Conservation (phyloP, 2,329 filamentous ascomycete genomes). For the Nakataea oryzae region DNA sequence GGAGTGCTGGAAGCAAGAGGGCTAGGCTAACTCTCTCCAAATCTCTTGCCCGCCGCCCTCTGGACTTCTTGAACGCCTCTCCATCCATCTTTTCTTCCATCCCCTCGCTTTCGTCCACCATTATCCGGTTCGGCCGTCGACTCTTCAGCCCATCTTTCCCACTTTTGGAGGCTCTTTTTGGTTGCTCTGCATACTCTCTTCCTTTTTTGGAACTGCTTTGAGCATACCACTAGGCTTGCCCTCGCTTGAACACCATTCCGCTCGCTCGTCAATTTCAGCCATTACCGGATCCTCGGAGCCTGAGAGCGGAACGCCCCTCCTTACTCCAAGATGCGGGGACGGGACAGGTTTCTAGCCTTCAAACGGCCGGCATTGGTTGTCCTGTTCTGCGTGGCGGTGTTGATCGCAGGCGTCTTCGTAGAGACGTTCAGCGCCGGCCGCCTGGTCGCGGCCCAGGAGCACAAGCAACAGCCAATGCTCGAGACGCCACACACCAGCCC, state of each 20-base stretch:
- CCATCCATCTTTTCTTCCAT: neutral
- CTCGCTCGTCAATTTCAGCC: neutral
- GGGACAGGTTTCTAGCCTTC: neutral
- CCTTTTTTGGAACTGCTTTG: neutral
- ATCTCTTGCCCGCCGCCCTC: neutral
- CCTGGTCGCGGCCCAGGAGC: neutral
- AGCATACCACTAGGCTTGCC: neutral
- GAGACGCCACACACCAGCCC: neutral
- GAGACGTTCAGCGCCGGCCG: neutral
- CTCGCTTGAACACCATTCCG: neutral
- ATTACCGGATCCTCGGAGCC: no score
- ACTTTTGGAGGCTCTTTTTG: slow-evolving; percentile 11
- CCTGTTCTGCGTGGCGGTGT: neutral
- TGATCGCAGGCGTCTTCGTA: neutral
- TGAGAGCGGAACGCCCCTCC: no score
- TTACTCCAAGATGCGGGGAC: neutral
- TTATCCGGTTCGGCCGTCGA: neutral
- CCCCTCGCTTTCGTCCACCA: neutral
- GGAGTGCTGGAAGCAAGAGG: neutral
- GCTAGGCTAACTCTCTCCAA: neutral
- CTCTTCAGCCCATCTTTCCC: slow-evolving; percentile 3
- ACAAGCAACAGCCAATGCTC: neutral
- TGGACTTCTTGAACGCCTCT: neutral
- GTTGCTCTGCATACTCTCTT: neutral
- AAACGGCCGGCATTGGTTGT: neutral